Conservation (phyloP, 306 rosid species). For the Leucaena leucocephala region DNA sequence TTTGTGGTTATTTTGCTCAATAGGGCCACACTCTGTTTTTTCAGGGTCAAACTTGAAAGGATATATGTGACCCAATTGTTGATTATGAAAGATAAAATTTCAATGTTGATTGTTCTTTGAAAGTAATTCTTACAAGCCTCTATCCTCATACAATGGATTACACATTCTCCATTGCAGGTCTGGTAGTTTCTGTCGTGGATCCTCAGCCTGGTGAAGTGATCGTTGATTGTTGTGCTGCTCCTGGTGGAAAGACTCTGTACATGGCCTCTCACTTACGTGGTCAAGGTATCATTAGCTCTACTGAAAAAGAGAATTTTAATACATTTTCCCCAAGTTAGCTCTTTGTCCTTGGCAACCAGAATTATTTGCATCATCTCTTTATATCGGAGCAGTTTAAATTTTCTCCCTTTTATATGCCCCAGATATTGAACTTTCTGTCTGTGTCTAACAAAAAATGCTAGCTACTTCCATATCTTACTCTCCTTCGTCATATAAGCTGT, state of each 20-base stretch:
- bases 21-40: not conserved
- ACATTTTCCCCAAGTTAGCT: constrained; percentile 14
- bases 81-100: not conserved
- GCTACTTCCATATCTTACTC: constrained; percentile 1
- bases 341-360: constrained; percentile 1
- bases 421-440: not conserved
- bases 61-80: constrained; percentile 2
- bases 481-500: constrained; percentile 5
- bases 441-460: not conserved
- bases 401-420: not conserved
- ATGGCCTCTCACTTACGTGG: constrained; percentile 82
- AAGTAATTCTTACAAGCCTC: constrained; percentile 18
- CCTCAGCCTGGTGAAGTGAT: constrained; percentile 80
- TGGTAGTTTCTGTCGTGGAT: constrained; percentile 72
- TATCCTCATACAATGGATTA: constrained; percentile 13
- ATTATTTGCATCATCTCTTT: not conserved
- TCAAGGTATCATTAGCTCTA: constrained; percentile 55
- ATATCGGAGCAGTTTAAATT: constrained; percentile 11
- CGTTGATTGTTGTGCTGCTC: constrained; percentile 93
- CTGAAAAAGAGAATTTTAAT: constrained; percentile 1
- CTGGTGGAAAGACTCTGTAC: constrained; percentile 87
- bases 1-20: constrained; percentile 23
- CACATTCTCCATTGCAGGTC: constrained; percentile 59
- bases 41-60: not conserved
- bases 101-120: constrained; percentile 7